Evolutionary conservation across 148 eudicot genomes (phyloP), one percentile per base, ranked within the genome.

Genomic region (Amaranthus palmeri): DNA sequence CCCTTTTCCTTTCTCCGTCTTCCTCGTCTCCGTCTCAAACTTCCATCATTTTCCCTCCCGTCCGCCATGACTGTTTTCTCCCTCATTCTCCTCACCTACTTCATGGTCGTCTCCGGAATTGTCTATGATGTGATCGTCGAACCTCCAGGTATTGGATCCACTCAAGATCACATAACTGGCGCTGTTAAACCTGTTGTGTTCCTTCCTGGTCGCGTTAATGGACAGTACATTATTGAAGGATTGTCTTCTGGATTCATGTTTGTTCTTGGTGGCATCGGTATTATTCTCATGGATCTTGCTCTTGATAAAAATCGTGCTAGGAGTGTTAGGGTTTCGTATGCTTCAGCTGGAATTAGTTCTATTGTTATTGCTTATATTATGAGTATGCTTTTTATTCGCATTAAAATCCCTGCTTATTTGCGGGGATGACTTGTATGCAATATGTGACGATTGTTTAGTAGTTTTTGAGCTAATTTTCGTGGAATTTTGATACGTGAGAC

Each of bases 201-300:
- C 82, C 80, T 88, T 10, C 79, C 95, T 3, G 97, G 98, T 11
- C 86, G 98, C 12, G 97, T 93, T 80, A 93, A 93, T 57, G 97
- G 98, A 0, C 97, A 91, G 90, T 93, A 89, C 84, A 93, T 93
- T 13, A 93, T 93, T 36, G 97, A 93, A 64, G 98, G 98, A 0
- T 86, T 93, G 0, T 88, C 96, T 0, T 93, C 98, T 0, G 98
- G 97, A 0, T 93, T 93, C 82, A 93, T 93, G 98, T 93, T 93
- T 62, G 77, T 89, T 7, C 88, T 93, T 14, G 98, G 97, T 15
- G 98, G 98, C 0, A 11, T 86, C 3, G 98, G 98, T 12, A 87
- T 93, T 18, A 71, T 91, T 57, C 72, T 91, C 2, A 68, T 93
- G 82, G 98, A 93, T 73, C 90, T 91, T 2, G 92, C 97, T 0